Base-by-base conservation (phyloP, 768 basidiomycete species). In the Termitomyces sp. region DNA sequence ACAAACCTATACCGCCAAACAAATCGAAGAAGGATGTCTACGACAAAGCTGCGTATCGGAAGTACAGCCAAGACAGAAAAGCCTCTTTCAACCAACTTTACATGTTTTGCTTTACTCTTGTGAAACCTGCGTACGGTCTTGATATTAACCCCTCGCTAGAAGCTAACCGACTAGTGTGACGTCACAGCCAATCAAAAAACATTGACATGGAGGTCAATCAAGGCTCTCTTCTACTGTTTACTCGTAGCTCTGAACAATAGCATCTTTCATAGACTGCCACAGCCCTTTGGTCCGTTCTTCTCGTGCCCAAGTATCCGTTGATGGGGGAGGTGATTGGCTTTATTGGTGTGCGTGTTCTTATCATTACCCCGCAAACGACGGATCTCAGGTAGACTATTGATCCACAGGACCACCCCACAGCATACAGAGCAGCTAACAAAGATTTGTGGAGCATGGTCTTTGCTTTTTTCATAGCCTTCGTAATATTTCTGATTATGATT, bases 391-490 rank as follows among this genome's bases (percentile, higher is more conserved):
- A n/a, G 37, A 45, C 76, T 72, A 72, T n/a, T 35, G 17, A 42
- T 54, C 30, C 35, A 79, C 73, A 75, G 80, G 60, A 75, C 81
- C 58, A 80, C 78, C 35, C 26, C 7, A 77, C 54, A 38, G 21
- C 73, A 3, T 91, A 89, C 71, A 91, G 86, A 65, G 87, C 85
- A 0, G 82, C 85, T 14, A 93, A 91, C 69, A 89, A 89, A 65
- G 91, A 94, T 70, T 71, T 92, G 9, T 94, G 91, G 91, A 80
- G 70, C 55, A 93, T 93, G 91, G 90, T 88, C 58, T 14, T 77
- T 72, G 33, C 17, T 46, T 14, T 17, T 60, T 15, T 2, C 26
- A 30, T 41, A 8, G 38, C 26, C 28, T 17, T 41, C n/a, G 19
- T 19, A 3, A 4, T n/a, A 12, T n/a, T 40, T 28, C 10, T 19